Evolutionary conservation across 495 filamentous ascomycete genomes (phyloP).

Genomic region (Poronia punctata): DNA sequence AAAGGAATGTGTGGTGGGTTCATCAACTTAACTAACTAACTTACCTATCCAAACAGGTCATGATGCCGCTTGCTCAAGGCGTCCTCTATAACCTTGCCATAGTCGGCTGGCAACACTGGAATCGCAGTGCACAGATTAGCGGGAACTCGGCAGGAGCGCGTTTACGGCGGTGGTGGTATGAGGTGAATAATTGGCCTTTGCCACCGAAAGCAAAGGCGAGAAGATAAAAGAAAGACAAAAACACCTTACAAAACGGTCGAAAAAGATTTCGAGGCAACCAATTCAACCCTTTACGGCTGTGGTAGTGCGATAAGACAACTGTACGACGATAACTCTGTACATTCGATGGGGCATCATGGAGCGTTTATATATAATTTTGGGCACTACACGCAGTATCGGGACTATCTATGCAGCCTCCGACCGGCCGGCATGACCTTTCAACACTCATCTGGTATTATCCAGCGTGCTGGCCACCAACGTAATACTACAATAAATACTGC

Average conservation of each 20-base stretch:
- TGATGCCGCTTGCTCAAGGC: slow-evolving; percentile 78
- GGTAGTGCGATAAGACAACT: too few relatives aligned
- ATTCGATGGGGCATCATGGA: neutral
- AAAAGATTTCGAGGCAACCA: neutral
- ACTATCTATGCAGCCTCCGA: slow-evolving; percentile 8
- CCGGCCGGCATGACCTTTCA: neutral
- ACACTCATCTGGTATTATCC: too few relatives aligned
- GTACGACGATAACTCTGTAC: too few relatives aligned
- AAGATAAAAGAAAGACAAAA: neutral
- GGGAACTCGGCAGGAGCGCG: slow-evolving; percentile 64
- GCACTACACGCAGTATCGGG: slow-evolving; percentile 13
- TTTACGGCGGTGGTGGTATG: slow-evolving; percentile 83
- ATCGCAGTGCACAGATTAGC: slow-evolving; percentile 59
- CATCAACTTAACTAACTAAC: slow-evolving; percentile 3
- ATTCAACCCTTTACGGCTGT: neutral
- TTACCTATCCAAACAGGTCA: slow-evolving; percentile 44
- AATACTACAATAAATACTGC: too few relatives aligned
- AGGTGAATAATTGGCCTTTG: slow-evolving; percentile 77
- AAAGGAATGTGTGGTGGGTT: neutral
- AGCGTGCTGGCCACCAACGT: too few relatives aligned
- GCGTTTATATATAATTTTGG: neutral
- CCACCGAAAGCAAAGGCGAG: slow-evolving; percentile 1
- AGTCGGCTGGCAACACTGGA: slow-evolving; percentile 78
- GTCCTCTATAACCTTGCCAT: slow-evolving; percentile 74
- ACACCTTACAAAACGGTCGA: neutral